phyloP scores from a whole-genome alignment of 2,329 filamentous ascomycete species.

The Ophiostoma novo-ulmi region DNA sequence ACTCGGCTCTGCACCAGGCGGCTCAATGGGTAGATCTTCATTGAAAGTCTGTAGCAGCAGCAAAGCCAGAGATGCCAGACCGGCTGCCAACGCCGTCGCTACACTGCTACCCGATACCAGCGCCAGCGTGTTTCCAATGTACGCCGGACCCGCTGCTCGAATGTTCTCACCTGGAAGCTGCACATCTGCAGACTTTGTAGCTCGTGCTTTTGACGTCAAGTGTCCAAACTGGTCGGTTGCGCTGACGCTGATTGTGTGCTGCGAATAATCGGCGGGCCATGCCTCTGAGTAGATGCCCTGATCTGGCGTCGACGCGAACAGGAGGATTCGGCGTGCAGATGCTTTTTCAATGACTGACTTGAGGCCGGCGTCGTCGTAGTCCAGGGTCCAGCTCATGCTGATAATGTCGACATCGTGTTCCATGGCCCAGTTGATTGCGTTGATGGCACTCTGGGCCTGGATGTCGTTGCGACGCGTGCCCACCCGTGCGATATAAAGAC shows the following conservation, averaged over 20 bases:
- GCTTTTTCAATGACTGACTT: constrained; percentile 32
- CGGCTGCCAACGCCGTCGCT: constrained; percentile 33
- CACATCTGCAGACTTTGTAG: constrained; percentile 15
- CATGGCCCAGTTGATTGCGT: constrained; percentile 19
- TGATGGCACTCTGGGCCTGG: not conserved
- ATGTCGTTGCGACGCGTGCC: constrained; percentile 17
- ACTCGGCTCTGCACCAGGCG: not conserved
- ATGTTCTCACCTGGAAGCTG: constrained; percentile 19
- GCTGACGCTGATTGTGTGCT: constrained; percentile 31
- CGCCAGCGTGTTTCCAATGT: constrained; percentile 13
- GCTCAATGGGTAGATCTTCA: not conserved
- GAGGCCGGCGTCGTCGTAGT: constrained; percentile 26
- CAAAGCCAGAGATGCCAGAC: constrained; percentile 31
- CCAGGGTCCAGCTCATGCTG: constrained; percentile 35
- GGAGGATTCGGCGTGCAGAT: constrained; percentile 28
- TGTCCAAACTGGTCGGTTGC: constrained; percentile 29
- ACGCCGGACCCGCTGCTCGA: not conserved
- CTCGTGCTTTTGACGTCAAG: constrained; percentile 27
- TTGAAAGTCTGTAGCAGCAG: constrained; percentile 19
- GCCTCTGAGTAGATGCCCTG: constrained; percentile 24
- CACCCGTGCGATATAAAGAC: constrained; percentile 22
- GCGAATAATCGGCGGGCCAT: constrained; percentile 24
- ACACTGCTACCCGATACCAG: constrained; percentile 28
- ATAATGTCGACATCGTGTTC: constrained; percentile 34
- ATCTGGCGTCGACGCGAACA: constrained; percentile 39